Conservation (phyloP, 257 asterid genomes). For the Fraxinus anomala region DNA sequence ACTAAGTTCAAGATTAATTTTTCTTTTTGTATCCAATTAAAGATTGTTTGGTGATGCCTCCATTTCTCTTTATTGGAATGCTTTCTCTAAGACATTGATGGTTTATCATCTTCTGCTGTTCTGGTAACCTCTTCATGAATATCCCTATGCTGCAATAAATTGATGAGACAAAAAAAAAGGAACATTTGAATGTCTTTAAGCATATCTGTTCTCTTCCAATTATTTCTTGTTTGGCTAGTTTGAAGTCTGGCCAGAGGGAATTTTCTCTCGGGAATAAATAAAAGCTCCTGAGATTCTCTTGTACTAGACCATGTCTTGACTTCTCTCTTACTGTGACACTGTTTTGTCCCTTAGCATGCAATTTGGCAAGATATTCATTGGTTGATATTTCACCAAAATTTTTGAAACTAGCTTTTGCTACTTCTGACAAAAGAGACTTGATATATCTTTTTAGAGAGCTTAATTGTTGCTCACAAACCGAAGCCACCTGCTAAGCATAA, state of each 20-base stretch:
- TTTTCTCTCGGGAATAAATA: background rate
- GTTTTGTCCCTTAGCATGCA: background rate
- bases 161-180: background rate
- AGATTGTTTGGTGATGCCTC: background rate
- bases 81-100: constrained; percentile 7
- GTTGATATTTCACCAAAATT: constrained; percentile 10
- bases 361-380: constrained; percentile 14
- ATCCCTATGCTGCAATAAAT: background rate
- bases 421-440: constrained; percentile 19
- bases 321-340: constrained; percentile 5
- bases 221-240: background rate
- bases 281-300: background rate
- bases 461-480: constrained; percentile 80
- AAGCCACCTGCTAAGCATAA: constrained; percentile 76
- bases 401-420: constrained; percentile 12
- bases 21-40: background rate
- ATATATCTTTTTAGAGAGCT: constrained; percentile 50
- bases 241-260: constrained; percentile 1
- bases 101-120: background rate
- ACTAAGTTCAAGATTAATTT: background rate
- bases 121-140: background rate
- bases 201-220: background rate
- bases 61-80: background rate
- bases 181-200: constrained; percentile 10
- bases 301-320: background rate